phyloP scores from a whole-genome alignment of 2,329 filamentous ascomycete genomes.

The Triangularia verruculosa region DNA sequence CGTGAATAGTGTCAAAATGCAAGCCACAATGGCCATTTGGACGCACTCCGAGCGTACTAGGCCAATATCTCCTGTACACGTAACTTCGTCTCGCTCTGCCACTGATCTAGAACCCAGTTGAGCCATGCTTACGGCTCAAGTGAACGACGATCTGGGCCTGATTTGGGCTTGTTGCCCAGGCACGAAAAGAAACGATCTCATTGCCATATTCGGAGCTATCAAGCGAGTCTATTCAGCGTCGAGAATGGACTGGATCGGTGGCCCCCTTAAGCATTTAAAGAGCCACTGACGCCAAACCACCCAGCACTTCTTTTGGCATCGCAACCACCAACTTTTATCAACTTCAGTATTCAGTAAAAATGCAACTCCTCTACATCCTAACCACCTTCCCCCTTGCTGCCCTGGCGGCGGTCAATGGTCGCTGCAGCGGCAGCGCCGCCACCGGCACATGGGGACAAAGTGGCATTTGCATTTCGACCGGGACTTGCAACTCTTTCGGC shows the following conservation, averaged over 20 bases:
- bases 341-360: too few species aligned
- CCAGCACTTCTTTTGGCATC: too few species aligned
- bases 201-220: background rate
- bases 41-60: too few species aligned
- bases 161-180: background rate
- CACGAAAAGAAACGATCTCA: background rate
- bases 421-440: background rate
- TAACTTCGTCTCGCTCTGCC: background rate
- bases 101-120: background rate
- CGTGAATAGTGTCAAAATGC: background rate
- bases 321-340: too few species aligned
- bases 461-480: background rate
- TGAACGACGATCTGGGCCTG: background rate
- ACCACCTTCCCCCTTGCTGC: background rate
- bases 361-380: background rate
- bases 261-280: background rate
- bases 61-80: background rate
- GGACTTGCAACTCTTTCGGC: background rate
- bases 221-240: background rate
- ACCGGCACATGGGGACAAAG: background rate
- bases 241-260: too few species aligned
- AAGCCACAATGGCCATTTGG: background rate
- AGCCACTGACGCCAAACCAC: too few species aligned
- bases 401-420: background rate
- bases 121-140: background rate